phyloP scores from a whole-genome alignment of 345 rosid species.

The Hibiscus syriacus region DNA sequence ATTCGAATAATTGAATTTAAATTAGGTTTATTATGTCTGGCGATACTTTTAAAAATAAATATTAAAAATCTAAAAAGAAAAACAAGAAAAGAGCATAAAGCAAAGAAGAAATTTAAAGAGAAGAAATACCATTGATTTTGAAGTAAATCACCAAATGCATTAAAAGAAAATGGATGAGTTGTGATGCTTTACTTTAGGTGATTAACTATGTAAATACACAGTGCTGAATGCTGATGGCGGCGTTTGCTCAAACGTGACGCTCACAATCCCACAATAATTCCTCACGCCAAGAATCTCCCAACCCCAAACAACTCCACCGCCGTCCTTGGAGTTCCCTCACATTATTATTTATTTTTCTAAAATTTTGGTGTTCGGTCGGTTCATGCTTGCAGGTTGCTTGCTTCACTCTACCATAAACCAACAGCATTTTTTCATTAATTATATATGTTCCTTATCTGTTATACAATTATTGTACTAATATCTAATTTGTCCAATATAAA shows the following conservation, averaged over 20 bases:
- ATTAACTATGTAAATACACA: background rate
- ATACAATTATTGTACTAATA: too few species aligned
- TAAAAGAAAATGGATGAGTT: background rate
- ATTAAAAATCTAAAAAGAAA: too few species aligned
- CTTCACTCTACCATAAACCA: background rate
- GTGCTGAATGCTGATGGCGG: background rate
- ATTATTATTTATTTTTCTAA: background rate
- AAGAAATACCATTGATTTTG: background rate
- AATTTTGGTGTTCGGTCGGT: background rate
- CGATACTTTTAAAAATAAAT: too few species aligned
- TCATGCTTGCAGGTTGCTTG: background rate
- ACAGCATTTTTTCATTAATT: background rate
- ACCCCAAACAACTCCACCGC: background rate
- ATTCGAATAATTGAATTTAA: too few species aligned
- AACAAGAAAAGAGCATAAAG: too few species aligned
- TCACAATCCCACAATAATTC: conserved; percentile 6
- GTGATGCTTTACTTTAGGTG: conserved; percentile 9
- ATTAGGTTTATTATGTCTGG: too few species aligned
- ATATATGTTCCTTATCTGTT: background rate
- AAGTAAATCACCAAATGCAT: background rate
- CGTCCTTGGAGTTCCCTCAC: background rate
- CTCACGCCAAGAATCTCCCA: conserved; percentile 6
- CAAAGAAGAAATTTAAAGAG: too few species aligned
- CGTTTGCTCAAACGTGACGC: conserved; percentile 6
- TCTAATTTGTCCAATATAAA: too few species aligned